Percentiles rank a stretch among this genome's conserved stretches.
Evolutionary conservation across 768 basidiomycete genomes (phyloP).

Genomic region (Trichaptum fuscoviolaceum): DNA sequence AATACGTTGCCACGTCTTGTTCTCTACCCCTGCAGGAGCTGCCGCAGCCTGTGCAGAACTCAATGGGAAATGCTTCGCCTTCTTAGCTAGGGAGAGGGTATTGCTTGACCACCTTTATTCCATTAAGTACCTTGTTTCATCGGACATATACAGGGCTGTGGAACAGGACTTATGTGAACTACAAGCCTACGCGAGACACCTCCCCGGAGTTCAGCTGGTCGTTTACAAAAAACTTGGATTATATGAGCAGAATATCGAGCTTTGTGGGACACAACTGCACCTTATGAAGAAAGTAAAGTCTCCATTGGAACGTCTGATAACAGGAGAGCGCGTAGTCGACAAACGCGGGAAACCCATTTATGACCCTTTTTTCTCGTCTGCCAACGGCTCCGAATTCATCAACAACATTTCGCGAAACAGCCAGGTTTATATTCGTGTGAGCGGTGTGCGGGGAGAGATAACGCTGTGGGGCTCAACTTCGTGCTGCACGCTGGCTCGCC

Average conservation of each 20-base stretch:
- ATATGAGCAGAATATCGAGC: conserved; percentile 27
- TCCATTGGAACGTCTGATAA: conserved; percentile 31
- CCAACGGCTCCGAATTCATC: conserved; percentile 41
- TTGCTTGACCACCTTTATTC: conserved; percentile 50
- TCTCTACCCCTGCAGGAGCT: conserved; percentile 47
- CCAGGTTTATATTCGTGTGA: neutral
- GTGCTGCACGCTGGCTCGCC: conserved; percentile 35
- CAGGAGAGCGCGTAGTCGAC: neutral
- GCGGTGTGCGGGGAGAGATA: conserved; percentile 35
- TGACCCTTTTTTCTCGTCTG: conserved; percentile 55
- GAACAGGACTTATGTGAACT: conserved; percentile 41
- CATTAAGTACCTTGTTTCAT: conserved; percentile 40
- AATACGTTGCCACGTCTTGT: conserved; percentile 52
- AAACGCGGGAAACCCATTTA: conserved; percentile 33
- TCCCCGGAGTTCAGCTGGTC: conserved; percentile 21
- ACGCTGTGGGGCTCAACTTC: conserved; percentile 48
- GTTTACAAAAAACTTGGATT: conserved; percentile 32
- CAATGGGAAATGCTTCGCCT: conserved; percentile 39
- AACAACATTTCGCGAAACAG: conserved; percentile 23
- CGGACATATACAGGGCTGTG: neutral
- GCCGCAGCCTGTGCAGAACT: conserved; percentile 42
- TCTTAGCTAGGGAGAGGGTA: conserved; percentile 41
- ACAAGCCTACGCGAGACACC: conserved; percentile 32
- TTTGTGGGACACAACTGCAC: conserved; percentile 31
- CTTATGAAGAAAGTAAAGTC: conserved; percentile 32